These are phyloP conservation scores for Globisporangium paroecandrum DNA, from an alignment of 352 stramenopile species.

Conservation along the genomic window DNA sequence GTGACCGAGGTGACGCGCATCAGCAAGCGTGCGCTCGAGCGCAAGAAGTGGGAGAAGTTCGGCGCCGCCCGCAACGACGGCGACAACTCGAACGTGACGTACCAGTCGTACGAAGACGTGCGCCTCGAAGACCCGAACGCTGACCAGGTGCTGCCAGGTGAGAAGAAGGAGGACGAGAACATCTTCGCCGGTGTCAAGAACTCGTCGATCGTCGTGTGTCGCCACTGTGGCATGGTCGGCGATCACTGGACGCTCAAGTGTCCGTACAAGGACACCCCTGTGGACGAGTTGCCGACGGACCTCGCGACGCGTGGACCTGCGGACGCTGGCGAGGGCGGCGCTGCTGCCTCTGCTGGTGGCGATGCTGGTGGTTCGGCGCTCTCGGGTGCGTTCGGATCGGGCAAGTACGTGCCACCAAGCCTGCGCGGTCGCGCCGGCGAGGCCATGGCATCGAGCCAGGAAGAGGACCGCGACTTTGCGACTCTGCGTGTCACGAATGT, in stretches of 20 bases:
- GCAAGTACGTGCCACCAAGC: slow-evolving; percentile 86
- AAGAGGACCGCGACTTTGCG: slow-evolving; percentile 75
- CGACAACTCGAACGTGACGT: slow-evolving; percentile 86
- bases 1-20: slow-evolving; percentile 78
- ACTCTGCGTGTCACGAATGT: slow-evolving; percentile 99
- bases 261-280: slow-evolving; percentile 87
- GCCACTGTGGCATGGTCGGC: slow-evolving; percentile 88
- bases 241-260: slow-evolving; percentile 91
- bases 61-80: slow-evolving; percentile 63
- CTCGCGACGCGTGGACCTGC: slow-evolving; percentile 44
- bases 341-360: slow-evolving; percentile 28
- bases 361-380: slow-evolving; percentile 48
- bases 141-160: slow-evolving; percentile 79
- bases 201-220: slow-evolving; percentile 87
- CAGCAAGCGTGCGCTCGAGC: slow-evolving; percentile 81
- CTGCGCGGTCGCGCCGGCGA: slow-evolving; percentile 50
- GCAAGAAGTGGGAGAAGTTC: slow-evolving; percentile 85
- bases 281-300: slow-evolving; percentile 74
- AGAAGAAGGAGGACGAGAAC: slow-evolving; percentile 89
- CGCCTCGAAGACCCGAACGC: slow-evolving; percentile 81
- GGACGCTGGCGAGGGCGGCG: slow-evolving; percentile 27
- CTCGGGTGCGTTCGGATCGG: slow-evolving; percentile 70
- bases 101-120: slow-evolving; percentile 82
- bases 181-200: slow-evolving; percentile 86
- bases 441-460: slow-evolving; percentile 33